phyloP scores from a whole-genome alignment of 2,329 filamentous ascomycete species.

The Colletotrichum acutatum region DNA sequence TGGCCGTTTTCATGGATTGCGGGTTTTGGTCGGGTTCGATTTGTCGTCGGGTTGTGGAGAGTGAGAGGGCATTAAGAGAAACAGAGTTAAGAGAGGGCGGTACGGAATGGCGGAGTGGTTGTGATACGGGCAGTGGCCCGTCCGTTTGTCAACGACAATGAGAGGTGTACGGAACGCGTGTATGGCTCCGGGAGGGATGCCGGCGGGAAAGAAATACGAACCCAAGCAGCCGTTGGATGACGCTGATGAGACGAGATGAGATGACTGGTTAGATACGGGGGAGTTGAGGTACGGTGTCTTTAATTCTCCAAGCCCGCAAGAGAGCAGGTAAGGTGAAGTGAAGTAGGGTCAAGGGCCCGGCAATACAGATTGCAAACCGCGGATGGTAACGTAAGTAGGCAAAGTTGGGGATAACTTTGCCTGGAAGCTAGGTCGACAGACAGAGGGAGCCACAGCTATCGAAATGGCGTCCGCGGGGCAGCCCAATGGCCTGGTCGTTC shows the following conservation, averaged over 20 bases:
- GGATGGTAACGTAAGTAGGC: background rate
- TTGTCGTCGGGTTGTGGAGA: constrained; percentile 26
- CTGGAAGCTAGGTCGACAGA: background rate
- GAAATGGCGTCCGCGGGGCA: constrained; percentile 3
- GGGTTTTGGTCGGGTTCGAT: constrained; percentile 6
- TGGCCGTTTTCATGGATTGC: constrained; percentile 23
- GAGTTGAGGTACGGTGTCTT: background rate
- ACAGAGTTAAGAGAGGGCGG: background rate
- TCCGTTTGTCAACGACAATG: constrained; percentile 19
- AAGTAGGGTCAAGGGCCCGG: constrained; percentile 1
- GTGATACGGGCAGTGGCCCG: constrained; percentile 2
- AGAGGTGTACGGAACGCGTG: background rate
- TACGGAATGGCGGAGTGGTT: constrained; percentile 7
- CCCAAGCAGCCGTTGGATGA: background rate
- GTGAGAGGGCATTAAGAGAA: background rate
- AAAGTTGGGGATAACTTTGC: constrained; percentile 17
- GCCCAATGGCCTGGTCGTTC: constrained; percentile 5
- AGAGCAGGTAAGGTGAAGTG: background rate
- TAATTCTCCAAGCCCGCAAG: background rate
- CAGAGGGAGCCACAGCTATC: constrained; percentile 9
- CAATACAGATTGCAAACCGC: background rate
- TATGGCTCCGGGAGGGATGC: background rate
- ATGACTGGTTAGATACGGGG: constrained; percentile 14
- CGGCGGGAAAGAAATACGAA: background rate
- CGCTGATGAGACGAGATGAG: constrained; percentile 22